Conservation (phyloP, 179 eudicot genomes). For the Heliamphora pulchella region DNA sequence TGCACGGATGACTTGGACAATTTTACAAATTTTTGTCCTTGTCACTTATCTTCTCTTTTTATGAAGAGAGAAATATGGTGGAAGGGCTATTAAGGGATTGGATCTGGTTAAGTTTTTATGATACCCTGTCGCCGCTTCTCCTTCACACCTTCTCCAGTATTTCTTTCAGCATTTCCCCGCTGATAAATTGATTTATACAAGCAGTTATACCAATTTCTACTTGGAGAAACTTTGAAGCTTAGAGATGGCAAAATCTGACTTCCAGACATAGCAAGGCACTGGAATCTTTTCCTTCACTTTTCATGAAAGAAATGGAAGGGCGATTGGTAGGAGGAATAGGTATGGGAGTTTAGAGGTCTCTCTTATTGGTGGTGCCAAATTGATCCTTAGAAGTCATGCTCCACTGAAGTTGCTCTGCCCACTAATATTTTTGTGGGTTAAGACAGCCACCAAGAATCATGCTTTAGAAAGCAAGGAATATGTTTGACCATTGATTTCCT, state of each 20-base stretch:
- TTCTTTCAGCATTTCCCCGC: neutral
- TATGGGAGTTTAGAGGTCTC: too few relatives aligned
- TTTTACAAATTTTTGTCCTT: neutral
- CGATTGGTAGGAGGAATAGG: neutral
- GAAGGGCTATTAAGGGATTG: neutral
- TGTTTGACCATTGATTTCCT: neutral
- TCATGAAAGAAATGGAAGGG: neutral
- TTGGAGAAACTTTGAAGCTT: neutral
- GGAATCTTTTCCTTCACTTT: neutral
- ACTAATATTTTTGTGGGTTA: neutral
- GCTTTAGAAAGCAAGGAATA: too few relatives aligned
- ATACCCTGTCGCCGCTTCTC: neutral
- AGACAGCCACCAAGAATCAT: too few relatives aligned
- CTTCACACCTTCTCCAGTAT: neutral
- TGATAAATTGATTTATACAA: neutral
- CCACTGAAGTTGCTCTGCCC: neutral
- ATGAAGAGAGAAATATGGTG: neutral
- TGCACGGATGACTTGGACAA: neutral
- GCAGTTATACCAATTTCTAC: constrained; percentile 5
- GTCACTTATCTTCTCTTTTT: neutral
- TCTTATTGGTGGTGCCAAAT: neutral
- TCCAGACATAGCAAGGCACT: too few relatives aligned
- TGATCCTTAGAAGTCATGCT: neutral
- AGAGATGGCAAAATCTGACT: too few relatives aligned
- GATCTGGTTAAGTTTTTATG: neutral